These are phyloP conservation scores for Mycena sanguinolenta DNA, from an alignment of 768 basidiomycete species.

Conservation along the genomic window DNA sequence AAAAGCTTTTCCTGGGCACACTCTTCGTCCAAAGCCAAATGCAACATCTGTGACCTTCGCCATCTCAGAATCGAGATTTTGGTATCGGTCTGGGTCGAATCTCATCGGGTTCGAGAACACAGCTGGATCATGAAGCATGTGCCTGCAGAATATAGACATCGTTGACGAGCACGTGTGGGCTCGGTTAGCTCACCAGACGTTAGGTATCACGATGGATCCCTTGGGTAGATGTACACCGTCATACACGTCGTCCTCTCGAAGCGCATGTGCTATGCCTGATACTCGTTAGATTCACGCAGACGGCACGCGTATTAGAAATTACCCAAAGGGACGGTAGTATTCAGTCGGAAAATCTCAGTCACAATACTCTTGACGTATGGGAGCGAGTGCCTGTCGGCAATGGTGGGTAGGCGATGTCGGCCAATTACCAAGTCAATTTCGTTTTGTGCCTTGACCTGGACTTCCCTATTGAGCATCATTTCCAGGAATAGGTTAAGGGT, in stretches of 20 bases:
- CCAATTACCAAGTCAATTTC: conserved; percentile 9
- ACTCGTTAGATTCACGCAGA: not conserved
- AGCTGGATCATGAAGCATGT: conserved; percentile 30
- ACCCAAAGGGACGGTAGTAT: conserved; percentile 37
- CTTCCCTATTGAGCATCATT: not conserved
- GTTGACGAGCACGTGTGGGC: not conserved
- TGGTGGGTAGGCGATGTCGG: conserved; percentile 36
- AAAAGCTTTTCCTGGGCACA: conserved; percentile 33
- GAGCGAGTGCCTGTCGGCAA: conserved; percentile 34
- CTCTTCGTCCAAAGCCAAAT: conserved; percentile 37
- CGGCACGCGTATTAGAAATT: not conserved
- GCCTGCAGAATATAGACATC: not conserved
- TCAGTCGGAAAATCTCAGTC: conserved; percentile 38
- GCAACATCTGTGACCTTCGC: conserved; percentile 27
- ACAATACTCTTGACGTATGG: conserved; percentile 42
- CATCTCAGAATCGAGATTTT: conserved; percentile 26
- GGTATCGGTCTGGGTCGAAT: conserved; percentile 47
- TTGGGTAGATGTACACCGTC: conserved; percentile 48
- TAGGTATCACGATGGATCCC: too few species aligned
- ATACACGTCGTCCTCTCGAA: conserved; percentile 46
- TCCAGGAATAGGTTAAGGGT: not conserved
- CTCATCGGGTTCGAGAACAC: conserved; percentile 42
- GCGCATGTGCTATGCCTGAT: conserved; percentile 38
- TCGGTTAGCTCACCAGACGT: conserved; percentile 31
- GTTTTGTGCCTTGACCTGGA: not conserved